Percentiles rank a stretch among this genome's conserved stretches.
Evolutionary conservation across 2,329 filamentous ascomycete species (phyloP).

Genomic region (Ascosphaera apis): DNA sequence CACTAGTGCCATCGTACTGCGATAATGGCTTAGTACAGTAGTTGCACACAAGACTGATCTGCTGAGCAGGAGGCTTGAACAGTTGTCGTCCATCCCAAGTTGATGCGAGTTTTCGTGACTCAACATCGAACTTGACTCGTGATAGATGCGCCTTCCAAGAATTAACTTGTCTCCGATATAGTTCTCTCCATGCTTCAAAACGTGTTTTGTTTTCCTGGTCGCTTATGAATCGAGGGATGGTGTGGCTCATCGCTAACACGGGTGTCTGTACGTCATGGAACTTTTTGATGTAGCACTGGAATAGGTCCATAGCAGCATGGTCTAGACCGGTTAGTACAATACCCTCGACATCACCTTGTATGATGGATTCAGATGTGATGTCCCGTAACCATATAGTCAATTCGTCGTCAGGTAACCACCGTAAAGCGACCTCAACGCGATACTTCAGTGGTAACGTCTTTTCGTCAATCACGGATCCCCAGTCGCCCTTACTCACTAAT

Average conservation of each 20-base stretch:
- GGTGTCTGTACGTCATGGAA: conserved; percentile 40
- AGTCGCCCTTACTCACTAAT: conserved; percentile 35
- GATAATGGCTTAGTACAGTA: conserved; percentile 36
- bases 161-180: conserved; percentile 37
- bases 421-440: conserved; percentile 37
- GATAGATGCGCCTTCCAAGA: conserved; percentile 37
- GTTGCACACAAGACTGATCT: conserved; percentile 34
- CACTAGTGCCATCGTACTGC: conserved; percentile 14
- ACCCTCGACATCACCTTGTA: conserved; percentile 35
- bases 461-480: conserved; percentile 34
- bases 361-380: conserved; percentile 26
- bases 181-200: conserved; percentile 37
- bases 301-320: conserved; percentile 33
- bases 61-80: conserved; percentile 26
- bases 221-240: conserved; percentile 34
- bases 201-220: conserved; percentile 27
- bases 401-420: conserved; percentile 23
- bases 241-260: conserved; percentile 35
- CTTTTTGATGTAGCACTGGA: conserved; percentile 35
- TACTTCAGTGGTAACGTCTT: conserved; percentile 35
- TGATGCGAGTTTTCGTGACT: conserved; percentile 29
- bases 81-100: conserved; percentile 26
- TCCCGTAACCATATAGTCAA: conserved; percentile 31
- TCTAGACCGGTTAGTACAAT: conserved; percentile 37
- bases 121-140: conserved; percentile 35